phyloP scores from a whole-genome alignment of 2,329 filamentous ascomycete genomes.

The Neonectria hederae region DNA sequence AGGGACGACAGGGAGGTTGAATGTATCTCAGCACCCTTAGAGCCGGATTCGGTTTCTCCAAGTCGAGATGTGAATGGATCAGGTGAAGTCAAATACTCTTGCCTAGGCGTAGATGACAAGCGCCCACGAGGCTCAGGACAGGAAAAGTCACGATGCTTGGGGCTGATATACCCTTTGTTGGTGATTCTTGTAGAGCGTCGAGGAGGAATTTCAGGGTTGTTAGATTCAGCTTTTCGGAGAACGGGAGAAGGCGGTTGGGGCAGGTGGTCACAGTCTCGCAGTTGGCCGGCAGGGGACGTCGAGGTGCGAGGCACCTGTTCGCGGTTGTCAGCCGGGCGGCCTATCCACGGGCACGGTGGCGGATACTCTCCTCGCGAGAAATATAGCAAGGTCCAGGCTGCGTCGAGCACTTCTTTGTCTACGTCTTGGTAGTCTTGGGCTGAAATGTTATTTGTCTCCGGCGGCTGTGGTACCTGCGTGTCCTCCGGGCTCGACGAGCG shows the following conservation, averaged over 20 bases:
- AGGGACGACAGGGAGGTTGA: not conserved
- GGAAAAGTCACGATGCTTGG: not conserved
- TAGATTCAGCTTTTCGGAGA: not conserved
- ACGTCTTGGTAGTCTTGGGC: not conserved
- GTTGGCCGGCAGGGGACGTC: not conserved
- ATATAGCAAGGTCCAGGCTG: not conserved
- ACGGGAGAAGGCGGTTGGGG: not conserved
- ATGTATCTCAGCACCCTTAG: not conserved
- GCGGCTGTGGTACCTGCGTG: not conserved
- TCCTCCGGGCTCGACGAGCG: not conserved
- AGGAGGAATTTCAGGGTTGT: not conserved
- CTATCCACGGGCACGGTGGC: not conserved
- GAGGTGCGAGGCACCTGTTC: not conserved
- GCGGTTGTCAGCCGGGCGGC: not conserved
- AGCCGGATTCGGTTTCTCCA: not conserved
- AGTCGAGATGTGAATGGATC: not conserved
- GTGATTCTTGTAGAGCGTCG: not conserved
- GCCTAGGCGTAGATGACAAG: not conserved
- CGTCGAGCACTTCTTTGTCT: not conserved
- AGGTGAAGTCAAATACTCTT: not conserved
- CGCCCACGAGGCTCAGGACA: not conserved
- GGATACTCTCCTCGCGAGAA: not conserved
- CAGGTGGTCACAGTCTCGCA: not conserved
- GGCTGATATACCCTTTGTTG: not conserved
- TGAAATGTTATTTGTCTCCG: not conserved